Conservation (phyloP, 2,329 filamentous ascomycete species). For the Chrysosphaeria jannelii region DNA sequence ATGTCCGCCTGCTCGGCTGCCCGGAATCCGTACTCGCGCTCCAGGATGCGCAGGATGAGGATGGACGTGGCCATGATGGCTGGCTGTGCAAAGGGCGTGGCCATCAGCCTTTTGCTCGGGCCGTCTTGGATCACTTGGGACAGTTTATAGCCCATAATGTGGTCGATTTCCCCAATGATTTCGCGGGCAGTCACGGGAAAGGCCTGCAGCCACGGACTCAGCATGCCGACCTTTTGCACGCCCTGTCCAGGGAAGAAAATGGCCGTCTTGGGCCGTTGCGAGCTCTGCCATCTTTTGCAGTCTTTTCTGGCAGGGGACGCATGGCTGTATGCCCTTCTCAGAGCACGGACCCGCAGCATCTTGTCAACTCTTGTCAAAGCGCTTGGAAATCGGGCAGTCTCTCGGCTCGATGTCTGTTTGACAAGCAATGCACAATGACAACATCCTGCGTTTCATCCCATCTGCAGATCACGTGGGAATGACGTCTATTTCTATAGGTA, state of each 20-base stretch:
- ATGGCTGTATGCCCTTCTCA: too few relatives aligned
- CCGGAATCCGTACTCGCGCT: slow-evolving; percentile 56
- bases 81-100: slow-evolving; percentile 69
- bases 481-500: too few relatives aligned
- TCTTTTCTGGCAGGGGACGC: too few relatives aligned
- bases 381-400: too few relatives aligned
- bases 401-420: too few relatives aligned
- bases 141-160: slow-evolving; percentile 41
- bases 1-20: slow-evolving; percentile 44
- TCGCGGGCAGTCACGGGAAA: slow-evolving; percentile 51
- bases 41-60: slow-evolving; percentile 62
- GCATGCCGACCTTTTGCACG: slow-evolving; percentile 71
- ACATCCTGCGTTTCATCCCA: too few relatives aligned
- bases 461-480: too few relatives aligned
- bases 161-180: slow-evolving; percentile 68
- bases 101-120: slow-evolving; percentile 45
- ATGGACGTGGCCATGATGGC: slow-evolving; percentile 91
- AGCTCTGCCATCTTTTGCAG: too few relatives aligned
- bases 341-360: too few relatives aligned
- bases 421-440: too few relatives aligned
- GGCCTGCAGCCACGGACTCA: slow-evolving; percentile 54
- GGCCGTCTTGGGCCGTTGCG: slow-evolving; percentile 18
- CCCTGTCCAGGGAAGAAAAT: slow-evolving; percentile 48
- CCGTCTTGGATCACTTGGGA: slow-evolving; percentile 54
- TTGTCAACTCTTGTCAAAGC: too few relatives aligned